Evolutionary conservation across 148 eudicot species (phyloP).

Genomic region (Limonium bicolor): DNA sequence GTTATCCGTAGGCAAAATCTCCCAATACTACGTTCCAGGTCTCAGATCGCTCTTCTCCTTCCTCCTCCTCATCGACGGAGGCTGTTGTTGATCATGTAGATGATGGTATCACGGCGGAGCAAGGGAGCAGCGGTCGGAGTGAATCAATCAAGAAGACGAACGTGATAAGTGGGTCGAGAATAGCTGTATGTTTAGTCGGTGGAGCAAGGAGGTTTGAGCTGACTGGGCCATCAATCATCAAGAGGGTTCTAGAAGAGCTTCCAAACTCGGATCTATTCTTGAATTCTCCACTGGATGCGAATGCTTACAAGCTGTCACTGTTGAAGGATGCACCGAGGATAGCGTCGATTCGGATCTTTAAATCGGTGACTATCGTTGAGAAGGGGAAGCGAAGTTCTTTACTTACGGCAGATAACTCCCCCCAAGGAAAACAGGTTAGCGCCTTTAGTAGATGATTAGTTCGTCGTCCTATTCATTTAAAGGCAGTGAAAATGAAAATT

Average conservation of each 20-base stretch:
- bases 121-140: background rate
- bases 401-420: constrained; percentile 65
- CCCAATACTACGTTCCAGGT: no score
- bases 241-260: constrained; percentile 29
- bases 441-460: no score
- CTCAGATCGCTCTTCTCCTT: no score
- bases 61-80: no score
- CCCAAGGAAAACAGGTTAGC: constrained; percentile 86
- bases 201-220: constrained; percentile 87
- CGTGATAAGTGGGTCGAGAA: constrained; percentile 30
- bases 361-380: constrained; percentile 30
- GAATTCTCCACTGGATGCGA: constrained; percentile 52
- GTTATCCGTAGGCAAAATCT: no score
- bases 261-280: constrained; percentile 62
- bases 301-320: constrained; percentile 46
- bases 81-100: no score
- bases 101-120: background rate
- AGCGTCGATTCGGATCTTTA: constrained; percentile 39
- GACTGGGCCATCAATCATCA: constrained; percentile 78
- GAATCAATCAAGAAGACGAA: background rate
- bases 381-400: constrained; percentile 49
- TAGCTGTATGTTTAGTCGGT: constrained; percentile 87
- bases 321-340: constrained; percentile 36
- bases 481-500: no score
- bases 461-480: no score